phyloP scores from a whole-genome alignment of 2,329 filamentous ascomycete genomes.

The Periconia sp. region DNA sequence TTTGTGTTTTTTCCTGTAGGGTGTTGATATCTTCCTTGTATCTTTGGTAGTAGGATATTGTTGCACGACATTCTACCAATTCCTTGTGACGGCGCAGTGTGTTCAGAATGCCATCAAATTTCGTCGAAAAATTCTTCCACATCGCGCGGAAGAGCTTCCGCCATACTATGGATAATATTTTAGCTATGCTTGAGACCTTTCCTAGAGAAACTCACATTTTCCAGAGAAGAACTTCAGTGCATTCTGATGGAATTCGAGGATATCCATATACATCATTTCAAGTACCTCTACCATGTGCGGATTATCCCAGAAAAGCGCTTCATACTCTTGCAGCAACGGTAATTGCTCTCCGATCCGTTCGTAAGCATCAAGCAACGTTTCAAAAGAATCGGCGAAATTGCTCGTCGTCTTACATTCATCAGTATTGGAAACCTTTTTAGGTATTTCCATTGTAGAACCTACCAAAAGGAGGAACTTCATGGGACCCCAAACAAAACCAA shows the following conservation, averaged over 20 bases:
- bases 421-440: background rate
- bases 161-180: constrained; percentile 19
- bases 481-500: constrained; percentile 42
- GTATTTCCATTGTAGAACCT: background rate
- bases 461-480: constrained; percentile 42
- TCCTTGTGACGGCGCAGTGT: constrained; percentile 27
- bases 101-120: constrained; percentile 30
- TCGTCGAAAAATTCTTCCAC: constrained; percentile 32
- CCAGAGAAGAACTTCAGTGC: constrained; percentile 32
- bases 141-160: constrained; percentile 21
- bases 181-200: background rate
- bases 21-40: constrained; percentile 19
- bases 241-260: constrained; percentile 43
- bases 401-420: constrained; percentile 23
- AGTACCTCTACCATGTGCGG: constrained; percentile 35
- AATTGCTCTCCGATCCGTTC: constrained; percentile 43
- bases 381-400: constrained; percentile 38
- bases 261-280: constrained; percentile 41
- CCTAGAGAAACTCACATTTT: constrained; percentile 12
- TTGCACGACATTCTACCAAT: constrained; percentile 26
- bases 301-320: constrained; percentile 30
- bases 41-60: constrained; percentile 16
- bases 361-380: constrained; percentile 43
- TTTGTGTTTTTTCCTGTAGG: constrained; percentile 13
- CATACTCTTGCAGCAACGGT: constrained; percentile 38